Evolutionary conservation across 2,329 filamentous ascomycete species (phyloP).

Genomic region (Neofusicoccum sp.): DNA sequence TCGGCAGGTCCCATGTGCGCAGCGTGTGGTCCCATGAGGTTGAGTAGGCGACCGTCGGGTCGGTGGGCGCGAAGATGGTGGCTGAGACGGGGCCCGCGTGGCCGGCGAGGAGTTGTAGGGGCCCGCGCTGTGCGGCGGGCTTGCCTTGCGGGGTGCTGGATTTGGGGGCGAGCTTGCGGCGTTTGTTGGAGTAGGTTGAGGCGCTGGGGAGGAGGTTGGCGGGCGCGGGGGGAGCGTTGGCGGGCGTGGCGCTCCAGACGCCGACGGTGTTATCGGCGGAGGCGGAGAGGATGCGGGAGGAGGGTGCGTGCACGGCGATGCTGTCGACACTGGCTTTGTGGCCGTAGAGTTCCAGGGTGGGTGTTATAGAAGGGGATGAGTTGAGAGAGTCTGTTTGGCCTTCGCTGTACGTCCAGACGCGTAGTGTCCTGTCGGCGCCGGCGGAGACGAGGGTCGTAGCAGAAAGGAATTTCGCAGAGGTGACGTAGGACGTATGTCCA

Average conservation of each 20-base stretch:
- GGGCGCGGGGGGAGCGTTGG: conserved; percentile 73
- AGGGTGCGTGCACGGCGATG: conserved; percentile 71
- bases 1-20: conserved; percentile 88
- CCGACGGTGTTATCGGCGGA: conserved; percentile 82
- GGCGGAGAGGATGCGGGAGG: conserved; percentile 80
- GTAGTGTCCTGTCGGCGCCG: conserved; percentile 80
- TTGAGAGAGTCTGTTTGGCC: conserved; percentile 39
- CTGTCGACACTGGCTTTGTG: conserved; percentile 76
- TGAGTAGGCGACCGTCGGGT: conserved; percentile 88
- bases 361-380: conserved; percentile 57
- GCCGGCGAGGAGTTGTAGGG: conserved; percentile 71
- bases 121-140: conserved; percentile 72
- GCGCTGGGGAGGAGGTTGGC: conserved; percentile 68
- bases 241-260: conserved; percentile 84
- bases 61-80: conserved; percentile 80
- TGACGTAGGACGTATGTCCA: conserved; percentile 62
- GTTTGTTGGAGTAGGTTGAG: conserved; percentile 67
- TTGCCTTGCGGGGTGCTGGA: conserved; percentile 62
- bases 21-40: conserved; percentile 89
- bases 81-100: conserved; percentile 77
- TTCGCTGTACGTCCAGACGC: conserved; percentile 87
- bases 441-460: conserved; percentile 78
- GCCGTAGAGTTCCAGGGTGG: conserved; percentile 79
- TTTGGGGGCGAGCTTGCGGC: conserved; percentile 66
- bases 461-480: conserved; percentile 79